A percentile compares a stretch with the other conserved stretches of the same genome.
Evolutionary conservation across 306 rosid genomes (phyloP).

Genomic region (Prunus persica): DNA sequence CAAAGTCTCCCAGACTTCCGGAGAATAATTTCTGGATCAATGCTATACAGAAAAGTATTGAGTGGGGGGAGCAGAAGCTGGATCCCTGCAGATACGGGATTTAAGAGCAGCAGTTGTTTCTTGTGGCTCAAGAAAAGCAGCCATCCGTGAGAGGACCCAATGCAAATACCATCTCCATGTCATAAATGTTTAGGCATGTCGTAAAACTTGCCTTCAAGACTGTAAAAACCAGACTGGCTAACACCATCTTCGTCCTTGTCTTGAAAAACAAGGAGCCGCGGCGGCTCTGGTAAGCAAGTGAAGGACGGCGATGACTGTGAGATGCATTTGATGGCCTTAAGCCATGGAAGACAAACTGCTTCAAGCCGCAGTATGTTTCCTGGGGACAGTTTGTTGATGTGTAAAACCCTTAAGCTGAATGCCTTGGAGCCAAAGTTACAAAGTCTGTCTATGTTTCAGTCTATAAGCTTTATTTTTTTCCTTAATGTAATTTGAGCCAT

Average conservation of each 20-base stretch:
- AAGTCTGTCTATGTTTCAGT: too few relatives aligned
- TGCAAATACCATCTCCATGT: neutral
- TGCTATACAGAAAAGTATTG: neutral
- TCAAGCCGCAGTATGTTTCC: too few relatives aligned
- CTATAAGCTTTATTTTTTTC: too few relatives aligned
- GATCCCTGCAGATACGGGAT: neutral
- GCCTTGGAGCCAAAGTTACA: too few relatives aligned
- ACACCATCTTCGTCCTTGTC: neutral
- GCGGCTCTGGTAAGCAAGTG: neutral
- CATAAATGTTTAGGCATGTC: neutral
- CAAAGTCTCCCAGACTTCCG: too few relatives aligned
- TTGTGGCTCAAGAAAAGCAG: neutral
- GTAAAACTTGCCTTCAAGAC: neutral
- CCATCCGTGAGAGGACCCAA: neutral
- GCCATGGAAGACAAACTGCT: conserved; percentile 1
- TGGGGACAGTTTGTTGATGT: too few relatives aligned
- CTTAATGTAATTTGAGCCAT: too few relatives aligned
- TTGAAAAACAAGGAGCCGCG: too few relatives aligned
- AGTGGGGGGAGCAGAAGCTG: neutral
- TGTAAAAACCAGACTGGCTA: neutral
- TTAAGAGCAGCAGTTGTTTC: neutral
- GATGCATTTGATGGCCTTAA: neutral
- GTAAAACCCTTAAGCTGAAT: too few relatives aligned
- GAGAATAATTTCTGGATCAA: too few relatives aligned
- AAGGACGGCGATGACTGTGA: neutral